Percentiles rank a stretch among this genome's conserved stretches.
phyloP scores from a whole-genome alignment of 495 filamentous ascomycete species.

The Articulospora tetracladia region DNA sequence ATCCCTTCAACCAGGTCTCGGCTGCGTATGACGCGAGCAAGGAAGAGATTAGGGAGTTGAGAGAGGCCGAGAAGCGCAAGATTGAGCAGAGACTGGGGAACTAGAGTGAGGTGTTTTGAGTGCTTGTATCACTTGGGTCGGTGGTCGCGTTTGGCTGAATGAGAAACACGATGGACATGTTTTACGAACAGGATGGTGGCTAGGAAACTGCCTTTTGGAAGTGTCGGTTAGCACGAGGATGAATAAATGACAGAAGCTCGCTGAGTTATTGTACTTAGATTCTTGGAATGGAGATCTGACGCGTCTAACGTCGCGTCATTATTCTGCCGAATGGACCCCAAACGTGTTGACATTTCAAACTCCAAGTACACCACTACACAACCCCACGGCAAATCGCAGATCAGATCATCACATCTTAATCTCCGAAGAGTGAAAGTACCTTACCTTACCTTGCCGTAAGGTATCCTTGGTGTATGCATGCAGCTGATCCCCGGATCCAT shows the following conservation, averaged over 20 bases:
- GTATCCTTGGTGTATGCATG: no score
- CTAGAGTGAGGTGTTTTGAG: constrained; percentile 13
- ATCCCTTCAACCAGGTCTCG: constrained; percentile 83
- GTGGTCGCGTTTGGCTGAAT: no score
- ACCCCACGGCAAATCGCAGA: neutral
- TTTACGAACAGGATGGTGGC: neutral
- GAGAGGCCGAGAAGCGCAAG: constrained; percentile 65
- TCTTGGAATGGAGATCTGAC: neutral
- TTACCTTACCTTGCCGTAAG: no score
- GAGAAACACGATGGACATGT: neutral
- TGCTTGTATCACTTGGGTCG: neutral
- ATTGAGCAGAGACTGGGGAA: constrained; percentile 63
- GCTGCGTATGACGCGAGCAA: constrained; percentile 70
- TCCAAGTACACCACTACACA: neutral
- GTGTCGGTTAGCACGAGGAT: neutral
- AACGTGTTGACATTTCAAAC: neutral
- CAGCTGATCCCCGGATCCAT: no score
- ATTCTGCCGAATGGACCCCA: neutral
- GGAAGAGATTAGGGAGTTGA: constrained; percentile 69
- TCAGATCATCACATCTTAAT: no score
- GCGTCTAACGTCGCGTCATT: neutral
- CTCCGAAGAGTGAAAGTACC: no score
- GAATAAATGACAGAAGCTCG: neutral
- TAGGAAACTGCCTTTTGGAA: neutral
- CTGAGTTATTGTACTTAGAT: no score